Evolutionary conservation across 2,329 filamentous ascomycete species (phyloP).

Genomic region (Aspergillus sp.): DNA sequence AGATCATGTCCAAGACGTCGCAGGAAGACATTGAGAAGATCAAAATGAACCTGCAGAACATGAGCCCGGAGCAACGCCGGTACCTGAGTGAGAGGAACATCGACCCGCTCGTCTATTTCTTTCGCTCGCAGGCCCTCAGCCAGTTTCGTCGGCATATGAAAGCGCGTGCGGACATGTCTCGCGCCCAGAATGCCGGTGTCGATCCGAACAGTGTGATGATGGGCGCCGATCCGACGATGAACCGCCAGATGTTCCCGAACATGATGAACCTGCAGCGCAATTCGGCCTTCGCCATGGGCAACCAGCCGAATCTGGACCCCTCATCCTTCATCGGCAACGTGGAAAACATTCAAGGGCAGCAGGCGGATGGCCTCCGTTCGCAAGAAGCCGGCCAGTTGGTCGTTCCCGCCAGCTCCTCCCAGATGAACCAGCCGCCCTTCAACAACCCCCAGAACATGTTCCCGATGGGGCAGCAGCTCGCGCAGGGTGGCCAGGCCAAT

Average conservation of each 20-base stretch:
- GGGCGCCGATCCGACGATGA: conserved; percentile 36
- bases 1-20: conserved; percentile 46
- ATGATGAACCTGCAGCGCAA: conserved; percentile 42
- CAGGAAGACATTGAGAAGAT: conserved; percentile 49
- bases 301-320: conserved; percentile 31
- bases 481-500: conserved; percentile 37
- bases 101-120: conserved; percentile 52
- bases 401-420: conserved; percentile 63
- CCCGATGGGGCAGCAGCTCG: conserved; percentile 39
- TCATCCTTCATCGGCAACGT: conserved; percentile 46
- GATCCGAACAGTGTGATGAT: conserved; percentile 34
- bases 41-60: conserved; percentile 44
- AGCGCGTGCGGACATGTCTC: conserved; percentile 31
- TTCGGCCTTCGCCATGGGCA: conserved; percentile 33
- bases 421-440: conserved; percentile 44
- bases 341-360: conserved; percentile 59
- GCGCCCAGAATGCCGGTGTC: conserved; percentile 27
- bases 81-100: conserved; percentile 45
- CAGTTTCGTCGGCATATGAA: conserved; percentile 39
- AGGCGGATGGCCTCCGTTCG: conserved; percentile 60
- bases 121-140: conserved; percentile 49
- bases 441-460: conserved; percentile 43
- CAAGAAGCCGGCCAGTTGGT: conserved; percentile 62
- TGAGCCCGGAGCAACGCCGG: conserved; percentile 49
- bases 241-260: conserved; percentile 41